Base-by-base conservation (phyloP, 2,329 filamentous ascomycete species). In the Exophiala dermatitidis region DNA sequence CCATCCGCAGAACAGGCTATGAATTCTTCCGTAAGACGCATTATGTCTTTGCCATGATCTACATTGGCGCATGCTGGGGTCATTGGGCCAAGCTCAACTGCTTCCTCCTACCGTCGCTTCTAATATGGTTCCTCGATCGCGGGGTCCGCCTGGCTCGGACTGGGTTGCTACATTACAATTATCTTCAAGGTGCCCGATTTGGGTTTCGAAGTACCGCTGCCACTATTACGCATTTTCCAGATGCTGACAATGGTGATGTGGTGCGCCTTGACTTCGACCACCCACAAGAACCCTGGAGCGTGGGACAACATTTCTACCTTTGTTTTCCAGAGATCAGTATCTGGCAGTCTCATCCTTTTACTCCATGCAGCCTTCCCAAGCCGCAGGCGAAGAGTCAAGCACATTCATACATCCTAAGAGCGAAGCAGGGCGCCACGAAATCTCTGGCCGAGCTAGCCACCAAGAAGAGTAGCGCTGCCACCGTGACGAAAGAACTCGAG, bases 11-110 rank as follows among this genome's bases (percentile, higher is more conserved):
- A 45, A 88, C 84, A 0, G 86, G 86, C 2, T 88, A 90, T 67
- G 86, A 90, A 63, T 82, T 85, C 68, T 90, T 90, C 74, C 78
- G 85, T 56, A 88, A 88, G 65, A 71, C 79, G 0, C 86, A 90
- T 65, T 88, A 88, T 61, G 72, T 88, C 8, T 72, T 89, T 1
- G 86, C 85, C 7, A 81, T 85, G 71, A 67, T 89, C 3, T 90
- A 88, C 67, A 79, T 90, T 8, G 86, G 84, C 3, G 85, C 84
- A 2, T 85, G 84, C 67, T 88, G 84, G 78, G 85, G 78, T 1
- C 86, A 90, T 65, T 90, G 86, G 86, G 67, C 74, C 47, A 72
- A 82, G 47, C 72, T 90, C 3, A 74, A 78, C 44, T 86, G 82
- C 65, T 89, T 85, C 71, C 75, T 89, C 65, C 74, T 86, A 42